A percentile compares a stretch with the other conserved stretches of the same genome.
These are phyloP conservation scores for Raddia distichophylla DNA, from an alignment of 176 grass and related monocot species.

Conservation along the genomic window DNA sequence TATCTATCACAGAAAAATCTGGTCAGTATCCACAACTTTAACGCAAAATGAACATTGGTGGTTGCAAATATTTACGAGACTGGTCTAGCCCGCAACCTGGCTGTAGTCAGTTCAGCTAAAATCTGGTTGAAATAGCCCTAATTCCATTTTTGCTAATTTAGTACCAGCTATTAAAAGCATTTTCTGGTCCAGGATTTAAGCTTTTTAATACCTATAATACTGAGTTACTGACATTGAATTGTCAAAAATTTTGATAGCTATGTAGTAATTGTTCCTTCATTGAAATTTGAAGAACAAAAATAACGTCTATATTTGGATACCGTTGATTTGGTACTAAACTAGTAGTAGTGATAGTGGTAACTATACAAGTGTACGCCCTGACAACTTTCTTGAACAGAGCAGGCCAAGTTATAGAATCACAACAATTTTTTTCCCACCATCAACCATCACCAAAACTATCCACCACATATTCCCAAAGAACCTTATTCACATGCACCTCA, in stretches of 20 bases:
- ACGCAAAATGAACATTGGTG: neutral
- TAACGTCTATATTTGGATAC: neutral
- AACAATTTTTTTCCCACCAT: neutral
- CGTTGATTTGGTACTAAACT: neutral
- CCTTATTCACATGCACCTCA: neutral
- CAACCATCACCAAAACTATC: conserved; percentile 15
- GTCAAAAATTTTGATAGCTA: neutral
- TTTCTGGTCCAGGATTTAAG: neutral
- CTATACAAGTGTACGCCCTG: too few relatives aligned
- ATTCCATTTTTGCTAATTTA: neutral
- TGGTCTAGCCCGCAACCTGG: neutral
- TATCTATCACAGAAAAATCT: neutral
- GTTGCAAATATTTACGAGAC: neutral
- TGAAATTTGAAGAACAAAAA: conserved; percentile 5
- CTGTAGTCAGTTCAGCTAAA: neutral
- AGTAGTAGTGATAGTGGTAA: neutral
- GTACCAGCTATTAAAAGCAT: neutral
- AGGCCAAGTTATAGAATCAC: neutral
- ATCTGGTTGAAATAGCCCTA: neutral
- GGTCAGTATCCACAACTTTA: conserved; percentile 2
- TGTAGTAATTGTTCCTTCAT: neutral
- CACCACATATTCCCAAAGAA: neutral
- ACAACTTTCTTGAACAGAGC: conserved; percentile 8
- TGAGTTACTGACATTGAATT: neutral
- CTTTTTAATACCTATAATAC: neutral